Base-by-base conservation (phyloP, 352 stramenopile species). In the Nothophytophthora sp. region DNA sequence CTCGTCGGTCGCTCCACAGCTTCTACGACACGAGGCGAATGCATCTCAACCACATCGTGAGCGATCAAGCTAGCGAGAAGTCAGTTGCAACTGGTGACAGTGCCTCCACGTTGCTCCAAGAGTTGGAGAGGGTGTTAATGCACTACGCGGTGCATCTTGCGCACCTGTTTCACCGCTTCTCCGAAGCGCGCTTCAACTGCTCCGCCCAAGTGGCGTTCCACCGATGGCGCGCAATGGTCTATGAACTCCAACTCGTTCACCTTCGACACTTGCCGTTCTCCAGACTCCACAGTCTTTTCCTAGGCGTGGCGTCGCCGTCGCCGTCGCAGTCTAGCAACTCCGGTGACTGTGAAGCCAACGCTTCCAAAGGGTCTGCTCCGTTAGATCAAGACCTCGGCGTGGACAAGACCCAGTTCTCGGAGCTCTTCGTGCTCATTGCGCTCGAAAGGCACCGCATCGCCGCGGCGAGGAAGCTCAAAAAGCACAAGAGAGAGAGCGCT, bases 141-240 rank as follows among this genome's bases (percentile, higher is more conserved):
- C 56, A 70, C 16, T 85, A 81, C 37, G 47, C 70, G 7, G 20
- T 74, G 32, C 58, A 78, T 39, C 30, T 82, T 0, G 55, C 60
- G 0, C 69, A 86, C 16, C 40, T 88, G 5, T 88, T 76, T 30
- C 41, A 79, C 4, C 57, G 60, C 4, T 73, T 68, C 60, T 66
- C 60, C 1, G 55, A 55, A 20, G 49, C 46, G 18, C 51, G 46
- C 5, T 80, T 63, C 30, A 76, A 65, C 16, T 56, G 33, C 5
- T 23, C 39, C 20, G 16, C 37, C n/a, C 25, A 67, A 55, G 50
- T 86, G 40, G 34, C 54, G 16, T 58, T 64, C 3, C 46, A 68
- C 42, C 41, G 59, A n/a, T 74, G 64, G 76, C 35, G 63, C 18
- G 28, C 36, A 2, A 68, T 88, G 66, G 38, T 53, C 0, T 54